Conservation (phyloP, 495 filamentous ascomycete species). For the Cenococcum geophilum region DNA sequence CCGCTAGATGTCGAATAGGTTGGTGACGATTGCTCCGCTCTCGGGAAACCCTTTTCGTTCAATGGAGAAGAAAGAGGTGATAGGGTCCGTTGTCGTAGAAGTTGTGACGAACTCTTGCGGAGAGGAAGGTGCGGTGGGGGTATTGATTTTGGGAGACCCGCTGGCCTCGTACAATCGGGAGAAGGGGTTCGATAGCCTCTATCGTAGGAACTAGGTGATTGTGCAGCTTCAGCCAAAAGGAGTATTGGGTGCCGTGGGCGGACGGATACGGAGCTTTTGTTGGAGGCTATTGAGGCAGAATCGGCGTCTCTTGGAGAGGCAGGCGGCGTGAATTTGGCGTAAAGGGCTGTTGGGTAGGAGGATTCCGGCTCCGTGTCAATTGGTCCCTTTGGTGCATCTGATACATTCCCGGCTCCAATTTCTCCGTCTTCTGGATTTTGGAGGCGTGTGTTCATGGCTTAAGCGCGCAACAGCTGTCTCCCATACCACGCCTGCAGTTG, state of each 20-base stretch:
- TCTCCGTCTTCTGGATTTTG: not conserved
- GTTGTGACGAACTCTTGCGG: not conserved
- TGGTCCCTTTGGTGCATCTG: not conserved
- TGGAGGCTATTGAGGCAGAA: not conserved
- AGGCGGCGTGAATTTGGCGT: conserved; percentile 1
- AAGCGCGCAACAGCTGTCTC: not conserved
- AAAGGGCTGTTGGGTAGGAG: not conserved
- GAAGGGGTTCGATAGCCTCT: not conserved
- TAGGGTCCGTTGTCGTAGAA: not conserved
- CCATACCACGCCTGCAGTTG: not conserved
- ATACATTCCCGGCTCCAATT: not conserved
- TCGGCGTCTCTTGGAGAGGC: not conserved
- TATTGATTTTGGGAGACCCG: not conserved
- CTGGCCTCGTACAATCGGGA: not conserved
- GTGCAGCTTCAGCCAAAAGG: not conserved
- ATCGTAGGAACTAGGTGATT: not conserved
- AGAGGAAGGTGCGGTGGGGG: conserved; percentile 1
- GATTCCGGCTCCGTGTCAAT: not conserved
- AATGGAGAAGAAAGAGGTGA: not conserved
- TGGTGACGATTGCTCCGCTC: not conserved
- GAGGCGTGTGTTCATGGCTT: not conserved
- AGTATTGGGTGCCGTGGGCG: not conserved
- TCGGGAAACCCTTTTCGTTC: not conserved
- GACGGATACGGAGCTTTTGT: not conserved
- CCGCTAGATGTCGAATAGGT: not conserved